phyloP scores from a whole-genome alignment of 257 asterid genomes.

The Capsicum chinense region DNA sequence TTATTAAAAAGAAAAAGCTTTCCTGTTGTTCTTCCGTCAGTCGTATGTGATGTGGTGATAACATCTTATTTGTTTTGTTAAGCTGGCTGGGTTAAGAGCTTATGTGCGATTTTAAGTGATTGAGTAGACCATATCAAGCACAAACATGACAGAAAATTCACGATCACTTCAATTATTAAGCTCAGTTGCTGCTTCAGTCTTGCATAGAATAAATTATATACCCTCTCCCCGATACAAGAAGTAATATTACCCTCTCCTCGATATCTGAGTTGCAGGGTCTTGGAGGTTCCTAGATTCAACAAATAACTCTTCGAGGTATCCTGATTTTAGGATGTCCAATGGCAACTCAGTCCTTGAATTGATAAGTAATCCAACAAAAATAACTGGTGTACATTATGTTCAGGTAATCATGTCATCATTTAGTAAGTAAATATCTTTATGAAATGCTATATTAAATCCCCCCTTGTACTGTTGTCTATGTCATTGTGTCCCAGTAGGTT shows the following conservation, averaged over 20 bases:
- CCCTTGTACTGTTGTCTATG: not conserved
- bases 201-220: conserved; percentile 1
- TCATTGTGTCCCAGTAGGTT: not conserved
- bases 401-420: conserved; percentile 57
- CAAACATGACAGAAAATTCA: conserved; percentile 1
- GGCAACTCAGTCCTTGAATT: conserved; percentile 89
- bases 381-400: conserved; percentile 95
- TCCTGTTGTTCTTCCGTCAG: conserved; percentile 12
- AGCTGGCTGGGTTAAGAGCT: no score
- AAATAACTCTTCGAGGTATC: conserved; percentile 80
- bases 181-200: conserved; percentile 3
- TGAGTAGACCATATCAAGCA: conserved; percentile 14
- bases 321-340: conserved; percentile 74
- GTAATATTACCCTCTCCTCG: not conserved
- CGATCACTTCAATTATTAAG: not conserved
- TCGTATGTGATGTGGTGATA: not conserved
- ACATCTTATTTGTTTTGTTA: not conserved
- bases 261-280: conserved; percentile 56
- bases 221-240: not conserved
- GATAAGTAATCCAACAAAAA: conserved; percentile 85
- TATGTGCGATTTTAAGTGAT: not conserved
- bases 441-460: not conserved
- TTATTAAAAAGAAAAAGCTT: not conserved
- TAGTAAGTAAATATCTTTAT: not conserved
- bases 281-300: conserved; percentile 84